Evolutionary conservation across 306 rosid species (phyloP).

Genomic region (Rubus idaeus): DNA sequence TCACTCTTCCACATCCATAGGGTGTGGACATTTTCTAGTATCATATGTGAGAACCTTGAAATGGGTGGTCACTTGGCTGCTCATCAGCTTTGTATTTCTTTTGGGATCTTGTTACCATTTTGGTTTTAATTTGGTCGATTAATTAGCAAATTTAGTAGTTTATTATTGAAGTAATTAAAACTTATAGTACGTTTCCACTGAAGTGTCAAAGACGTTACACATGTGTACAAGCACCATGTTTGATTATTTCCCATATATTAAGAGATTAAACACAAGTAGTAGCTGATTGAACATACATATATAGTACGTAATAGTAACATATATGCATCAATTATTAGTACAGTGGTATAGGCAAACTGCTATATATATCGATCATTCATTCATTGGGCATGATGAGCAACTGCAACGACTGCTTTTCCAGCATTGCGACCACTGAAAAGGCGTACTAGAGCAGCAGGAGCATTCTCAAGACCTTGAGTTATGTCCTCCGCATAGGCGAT

Average conservation of each 20-base stretch:
- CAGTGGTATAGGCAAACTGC: no score
- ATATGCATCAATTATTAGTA: no score
- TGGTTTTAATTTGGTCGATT: background rate
- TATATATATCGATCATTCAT: no score
- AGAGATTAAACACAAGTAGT: background rate
- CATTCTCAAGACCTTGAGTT: conserved; percentile 20
- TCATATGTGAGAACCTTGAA: no score
- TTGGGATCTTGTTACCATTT: background rate
- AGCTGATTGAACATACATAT: background rate
- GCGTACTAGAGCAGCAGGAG: conserved; percentile 18
- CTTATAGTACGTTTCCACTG: no score
- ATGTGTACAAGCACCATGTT: no score
- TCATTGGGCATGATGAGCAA: background rate
- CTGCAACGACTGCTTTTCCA: conserved; percentile 16
- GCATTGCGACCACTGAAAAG: conserved; percentile 5
- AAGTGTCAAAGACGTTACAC: no score
- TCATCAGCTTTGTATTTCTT: background rate
- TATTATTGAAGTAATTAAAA: no score
- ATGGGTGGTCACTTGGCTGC: background rate
- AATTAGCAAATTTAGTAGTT: background rate
- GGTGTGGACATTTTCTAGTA: no score
- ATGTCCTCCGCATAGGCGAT: conserved; percentile 20
- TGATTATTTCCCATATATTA: no score
- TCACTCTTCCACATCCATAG: no score
- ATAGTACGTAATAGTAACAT: no score